Evolutionary conservation across 2,329 filamentous ascomycete species (phyloP).

Genomic region (Alternaria burnsii): DNA sequence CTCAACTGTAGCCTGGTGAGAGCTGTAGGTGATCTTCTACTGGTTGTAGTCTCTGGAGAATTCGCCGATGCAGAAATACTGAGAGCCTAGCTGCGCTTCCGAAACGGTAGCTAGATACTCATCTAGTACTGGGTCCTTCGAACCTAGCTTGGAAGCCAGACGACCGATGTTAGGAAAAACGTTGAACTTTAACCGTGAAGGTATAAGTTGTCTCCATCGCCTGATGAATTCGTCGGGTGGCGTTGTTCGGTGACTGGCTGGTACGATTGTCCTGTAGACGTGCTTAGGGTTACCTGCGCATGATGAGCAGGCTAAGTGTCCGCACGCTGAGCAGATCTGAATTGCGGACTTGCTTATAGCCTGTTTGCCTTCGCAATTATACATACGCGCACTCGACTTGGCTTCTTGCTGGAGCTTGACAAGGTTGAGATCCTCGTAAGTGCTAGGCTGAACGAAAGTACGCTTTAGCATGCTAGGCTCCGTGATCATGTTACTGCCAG

Average conservation of each 20-base stretch:
- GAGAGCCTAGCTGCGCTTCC: conserved; percentile 15
- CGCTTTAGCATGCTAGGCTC: neutral
- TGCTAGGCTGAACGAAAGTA: neutral
- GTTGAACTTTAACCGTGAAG: conserved; percentile 29
- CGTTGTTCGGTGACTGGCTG: conserved; percentile 38
- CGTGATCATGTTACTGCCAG: neutral
- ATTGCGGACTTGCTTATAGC: conserved; percentile 52
- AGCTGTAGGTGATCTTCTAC: conserved; percentile 57
- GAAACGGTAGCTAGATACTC: conserved; percentile 18
- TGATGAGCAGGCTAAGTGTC: conserved; percentile 62
- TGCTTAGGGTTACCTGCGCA: conserved; percentile 66
- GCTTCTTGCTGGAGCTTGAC: conserved; percentile 33
- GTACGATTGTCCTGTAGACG: conserved; percentile 43
- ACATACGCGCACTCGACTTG: conserved; percentile 56
- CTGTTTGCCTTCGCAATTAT: conserved; percentile 64
- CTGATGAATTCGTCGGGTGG: conserved; percentile 56
- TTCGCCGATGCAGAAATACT: conserved; percentile 24
- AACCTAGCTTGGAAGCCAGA: neutral
- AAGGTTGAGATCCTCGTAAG: conserved; percentile 18
- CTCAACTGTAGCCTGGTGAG: conserved; percentile 50
- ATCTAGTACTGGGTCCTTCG: neutral
- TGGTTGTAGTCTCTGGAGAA: conserved; percentile 37
- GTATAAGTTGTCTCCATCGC: conserved; percentile 46
- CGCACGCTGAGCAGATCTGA: conserved; percentile 61
- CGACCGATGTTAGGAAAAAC: conserved; percentile 25